Base-by-base conservation (phyloP, 2,329 filamentous ascomycete species). In the Diaporthe nobilis region DNA sequence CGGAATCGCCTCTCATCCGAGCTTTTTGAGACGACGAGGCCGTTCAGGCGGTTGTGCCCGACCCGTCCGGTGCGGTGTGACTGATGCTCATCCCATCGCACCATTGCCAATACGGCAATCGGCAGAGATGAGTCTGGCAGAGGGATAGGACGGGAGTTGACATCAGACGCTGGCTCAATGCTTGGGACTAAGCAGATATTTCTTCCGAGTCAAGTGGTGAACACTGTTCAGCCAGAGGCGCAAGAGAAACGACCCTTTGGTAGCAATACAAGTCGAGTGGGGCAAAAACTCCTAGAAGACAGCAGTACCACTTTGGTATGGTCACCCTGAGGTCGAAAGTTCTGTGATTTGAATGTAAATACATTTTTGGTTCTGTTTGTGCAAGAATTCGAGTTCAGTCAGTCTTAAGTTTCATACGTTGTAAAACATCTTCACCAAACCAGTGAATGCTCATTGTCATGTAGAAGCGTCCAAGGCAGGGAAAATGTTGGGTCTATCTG, bases 1-100 rank as follows among this genome's bases (percentile, higher is more conserved):
- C 72, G 58, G 71, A 65, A 73, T 73, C 57, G 31, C 65, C 34
- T 70, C 65, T 70, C 65, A 70, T 70, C 65, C 65, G 65, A 70
- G 65, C 65, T 70, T 70, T 22, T 42, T 70, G 65, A 70, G 65
- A 70, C 65, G 65, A 68, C 22, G 47, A 70, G 28, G 49, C 65
- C 65, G 49, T 70, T 55, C 34, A 70, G 65, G 65, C 49, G 65
- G 65, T 70, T 55, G 65, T 28, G 49, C 65, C 65, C 49, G 65
- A 25, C 22, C 65, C 65, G 65, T 17, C 65, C 49, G 13, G 34
- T 31, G 31, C 44, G 22, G n/a, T 28, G 31, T 42, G 34, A 34
- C 39, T 31, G 15, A 28, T 31, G 63, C 63, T 53, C 63, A 68
- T 68, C 63, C 63, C 63, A 39, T 53, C 22, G 31, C 31, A 22